These are phyloP conservation scores for Grosmannia huntii DNA, from an alignment of 2,329 filamentous ascomycete species.

Conservation along the genomic window DNA sequence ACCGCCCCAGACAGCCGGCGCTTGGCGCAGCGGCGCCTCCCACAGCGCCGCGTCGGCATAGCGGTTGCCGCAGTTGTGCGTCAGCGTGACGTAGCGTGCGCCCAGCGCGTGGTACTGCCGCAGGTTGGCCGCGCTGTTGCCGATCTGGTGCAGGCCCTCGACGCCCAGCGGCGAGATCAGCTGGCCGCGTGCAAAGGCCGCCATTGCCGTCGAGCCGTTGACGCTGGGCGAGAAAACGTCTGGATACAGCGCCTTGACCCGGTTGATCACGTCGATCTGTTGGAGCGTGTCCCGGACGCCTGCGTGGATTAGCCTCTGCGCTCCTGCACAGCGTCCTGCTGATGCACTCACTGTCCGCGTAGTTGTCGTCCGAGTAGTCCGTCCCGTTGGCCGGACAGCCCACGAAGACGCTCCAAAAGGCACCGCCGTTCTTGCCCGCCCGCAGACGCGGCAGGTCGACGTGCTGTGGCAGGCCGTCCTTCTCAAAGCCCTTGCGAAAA, in stretches of 20 bases:
- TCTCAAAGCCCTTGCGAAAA: slow-evolving; percentile 63
- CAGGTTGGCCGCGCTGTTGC: slow-evolving; percentile 66
- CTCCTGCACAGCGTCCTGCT: neutral
- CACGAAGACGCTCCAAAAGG: slow-evolving; percentile 87
- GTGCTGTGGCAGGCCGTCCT: slow-evolving; percentile 55
- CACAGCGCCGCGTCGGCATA: slow-evolving; percentile 75
- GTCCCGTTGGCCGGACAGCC: slow-evolving; percentile 60
- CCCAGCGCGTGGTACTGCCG: slow-evolving; percentile 66
- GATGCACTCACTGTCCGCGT: slow-evolving; percentile 45
- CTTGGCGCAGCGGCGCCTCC: slow-evolving; percentile 35
- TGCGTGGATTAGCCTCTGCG: neutral
- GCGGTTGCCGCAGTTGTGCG: slow-evolving; percentile 85
- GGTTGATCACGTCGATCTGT: slow-evolving; percentile 61
- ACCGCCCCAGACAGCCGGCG: slow-evolving; percentile 53
- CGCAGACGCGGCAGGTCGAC: slow-evolving; percentile 69
- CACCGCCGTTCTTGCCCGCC: slow-evolving; percentile 61
- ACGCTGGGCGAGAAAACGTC: slow-evolving; percentile 52
- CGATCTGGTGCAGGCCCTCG: slow-evolving; percentile 88
- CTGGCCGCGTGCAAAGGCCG: slow-evolving; percentile 44
- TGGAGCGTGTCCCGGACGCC: slow-evolving; percentile 40
- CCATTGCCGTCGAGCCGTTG: slow-evolving; percentile 47
- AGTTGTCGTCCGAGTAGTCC: slow-evolving; percentile 63
- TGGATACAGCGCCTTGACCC: slow-evolving; percentile 52
- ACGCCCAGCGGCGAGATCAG: slow-evolving; percentile 70
- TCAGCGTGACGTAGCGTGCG: slow-evolving; percentile 77